Evolutionary conservation across 2,329 filamentous ascomycete species (phyloP).

Genomic region (Lithohypha guttulata): DNA sequence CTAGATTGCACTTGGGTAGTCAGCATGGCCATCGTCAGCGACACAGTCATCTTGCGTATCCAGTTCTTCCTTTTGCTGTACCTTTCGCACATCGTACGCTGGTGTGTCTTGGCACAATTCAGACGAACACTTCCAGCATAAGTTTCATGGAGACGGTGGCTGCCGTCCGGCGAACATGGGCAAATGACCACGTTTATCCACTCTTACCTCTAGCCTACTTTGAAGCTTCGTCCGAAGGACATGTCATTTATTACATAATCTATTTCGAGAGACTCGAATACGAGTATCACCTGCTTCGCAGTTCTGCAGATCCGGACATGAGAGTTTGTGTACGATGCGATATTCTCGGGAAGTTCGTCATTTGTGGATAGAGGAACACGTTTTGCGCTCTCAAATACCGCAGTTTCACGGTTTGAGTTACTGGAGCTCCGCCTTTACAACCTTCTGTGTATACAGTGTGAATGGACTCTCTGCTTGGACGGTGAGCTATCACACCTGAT

Average conservation of each 20-base stretch:
- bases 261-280: no score
- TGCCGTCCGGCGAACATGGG: neutral
- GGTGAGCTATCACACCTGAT: no score
- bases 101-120: neutral
- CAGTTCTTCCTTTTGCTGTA: neutral
- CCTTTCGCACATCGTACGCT: neutral
- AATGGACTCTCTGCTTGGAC: no score
- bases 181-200: neutral
- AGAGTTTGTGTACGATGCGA: no score
- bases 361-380: no score
- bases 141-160: neutral
- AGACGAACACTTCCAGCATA: neutral
- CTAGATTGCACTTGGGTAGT: neutral
- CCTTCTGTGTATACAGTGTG: no score
- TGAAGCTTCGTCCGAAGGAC: constrained; percentile 4
- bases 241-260: constrained; percentile 8
- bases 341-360: no score
- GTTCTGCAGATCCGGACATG: no score
- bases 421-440: no score
- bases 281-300: no score
- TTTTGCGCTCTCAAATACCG: no score
- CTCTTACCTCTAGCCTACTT: neutral
- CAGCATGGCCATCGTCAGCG: neutral
- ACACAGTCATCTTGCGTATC: neutral
- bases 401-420: no score